Percentiles rank a stretch among this genome's conserved stretches.
Conservation (phyloP, 108 stramenopile genomes). For the Cyclotella sp. region DNA sequence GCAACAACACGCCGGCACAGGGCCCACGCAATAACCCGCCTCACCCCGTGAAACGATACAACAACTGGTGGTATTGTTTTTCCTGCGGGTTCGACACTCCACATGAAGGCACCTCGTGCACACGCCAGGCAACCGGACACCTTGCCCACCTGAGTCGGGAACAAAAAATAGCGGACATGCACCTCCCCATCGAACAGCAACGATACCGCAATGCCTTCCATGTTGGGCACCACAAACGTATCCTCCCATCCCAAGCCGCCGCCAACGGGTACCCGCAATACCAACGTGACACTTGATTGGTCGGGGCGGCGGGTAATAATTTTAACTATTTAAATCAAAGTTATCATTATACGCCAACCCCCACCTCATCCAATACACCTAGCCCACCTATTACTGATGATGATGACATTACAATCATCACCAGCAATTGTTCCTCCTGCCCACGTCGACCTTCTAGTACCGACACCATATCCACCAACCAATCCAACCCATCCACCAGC, state of each 20-base stretch:
- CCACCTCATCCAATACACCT: background rate
- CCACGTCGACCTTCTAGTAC: background rate
- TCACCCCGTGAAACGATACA: background rate
- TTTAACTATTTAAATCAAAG: background rate
- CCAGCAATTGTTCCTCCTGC: too few species aligned
- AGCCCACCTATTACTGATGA: background rate
- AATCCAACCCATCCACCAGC: background rate
- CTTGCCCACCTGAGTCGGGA: background rate
- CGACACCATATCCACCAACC: background rate
- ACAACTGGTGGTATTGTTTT: constrained; percentile 3
- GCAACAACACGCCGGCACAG: background rate
- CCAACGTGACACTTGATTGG: background rate
- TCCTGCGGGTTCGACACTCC: background rate
- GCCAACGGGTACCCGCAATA: constrained; percentile 5
- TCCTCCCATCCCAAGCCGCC: background rate
- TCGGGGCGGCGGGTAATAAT: background rate
- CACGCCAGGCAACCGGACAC: background rate
- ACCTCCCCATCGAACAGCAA: background rate
- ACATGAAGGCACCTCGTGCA: background rate
- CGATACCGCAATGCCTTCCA: background rate
- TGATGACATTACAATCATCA: constrained; percentile 1
- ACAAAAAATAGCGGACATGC: background rate
- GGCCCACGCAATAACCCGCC: background rate
- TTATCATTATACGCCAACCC: constrained; percentile 1
- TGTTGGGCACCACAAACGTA: background rate